These are phyloP conservation scores for sweet orange (Citrus sinensis) DNA, from an alignment of 345 rosid genomes.

Conservation along the genomic window DNA sequence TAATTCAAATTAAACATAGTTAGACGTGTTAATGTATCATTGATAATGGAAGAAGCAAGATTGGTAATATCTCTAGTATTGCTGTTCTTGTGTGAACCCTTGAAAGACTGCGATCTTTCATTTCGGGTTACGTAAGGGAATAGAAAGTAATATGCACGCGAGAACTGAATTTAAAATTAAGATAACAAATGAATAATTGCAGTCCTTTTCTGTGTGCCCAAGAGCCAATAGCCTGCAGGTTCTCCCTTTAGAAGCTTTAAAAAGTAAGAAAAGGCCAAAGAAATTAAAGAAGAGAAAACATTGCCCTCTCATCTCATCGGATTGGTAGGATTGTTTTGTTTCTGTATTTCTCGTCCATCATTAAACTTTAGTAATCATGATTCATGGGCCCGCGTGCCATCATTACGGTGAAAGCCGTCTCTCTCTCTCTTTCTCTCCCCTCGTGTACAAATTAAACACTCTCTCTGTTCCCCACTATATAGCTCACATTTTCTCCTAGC, in stretches of 20 bases:
- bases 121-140: background rate
- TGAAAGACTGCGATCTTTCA: background rate
- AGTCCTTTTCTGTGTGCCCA: conserved; percentile 14
- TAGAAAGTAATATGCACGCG: background rate
- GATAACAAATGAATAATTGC: too few relatives aligned
- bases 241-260: background rate
- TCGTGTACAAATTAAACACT: conserved; percentile 1
- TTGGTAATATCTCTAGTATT: too few relatives aligned
- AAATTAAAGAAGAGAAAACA: conserved; percentile 1
- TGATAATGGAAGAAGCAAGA: too few relatives aligned
- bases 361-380: conserved; percentile 69
- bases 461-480: conserved; percentile 24
- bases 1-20: too few relatives aligned
- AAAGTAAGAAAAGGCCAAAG: background rate
- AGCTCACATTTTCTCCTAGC: conserved; percentile 9
- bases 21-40: too few relatives aligned
- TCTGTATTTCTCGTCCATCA: conserved; percentile 36
- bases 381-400: conserved; percentile 65
- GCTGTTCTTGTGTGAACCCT: background rate
- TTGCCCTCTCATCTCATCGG: conserved; percentile 7
- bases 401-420: conserved; percentile 52
- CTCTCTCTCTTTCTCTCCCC: conserved; percentile 16
- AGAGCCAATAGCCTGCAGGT: background rate
- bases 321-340: conserved; percentile 2
- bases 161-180: too few relatives aligned